Percentiles rank a stretch among this genome's conserved stretches.
phyloP scores from a whole-genome alignment of 208 protist species.

The Leishmania turanica region DNA sequence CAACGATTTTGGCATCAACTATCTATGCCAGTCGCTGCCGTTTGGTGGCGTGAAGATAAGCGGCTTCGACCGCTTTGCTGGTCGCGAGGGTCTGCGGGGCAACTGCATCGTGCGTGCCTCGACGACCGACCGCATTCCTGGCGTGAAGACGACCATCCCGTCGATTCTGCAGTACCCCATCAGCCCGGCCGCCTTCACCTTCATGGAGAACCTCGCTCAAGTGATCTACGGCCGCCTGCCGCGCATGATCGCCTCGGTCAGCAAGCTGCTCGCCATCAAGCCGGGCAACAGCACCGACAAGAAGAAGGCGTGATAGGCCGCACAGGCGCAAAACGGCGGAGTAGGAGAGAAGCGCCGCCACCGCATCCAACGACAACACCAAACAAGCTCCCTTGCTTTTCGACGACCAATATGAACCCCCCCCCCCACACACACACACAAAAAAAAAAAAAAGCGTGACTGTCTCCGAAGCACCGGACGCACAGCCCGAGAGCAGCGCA shows the following conservation, averaged over 20 bases:
- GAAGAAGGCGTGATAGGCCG: conserved; percentile 24
- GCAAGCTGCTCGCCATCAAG: conserved; percentile 65
- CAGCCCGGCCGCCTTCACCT: conserved; percentile 63
- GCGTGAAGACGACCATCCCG: conserved; percentile 85
- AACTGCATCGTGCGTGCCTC: conserved; percentile 89
- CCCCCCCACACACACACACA: too few relatives aligned
- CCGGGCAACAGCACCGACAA: conserved; percentile 26
- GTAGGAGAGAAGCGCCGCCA: not conserved
- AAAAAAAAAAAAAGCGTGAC: not conserved
- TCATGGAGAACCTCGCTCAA: conserved; percentile 77
- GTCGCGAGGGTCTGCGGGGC: conserved; percentile 93
- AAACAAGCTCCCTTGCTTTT: not conserved
- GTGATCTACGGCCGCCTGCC: conserved; percentile 76
- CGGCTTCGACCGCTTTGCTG: conserved; percentile 96
- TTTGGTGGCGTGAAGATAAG: conserved; percentile 96
- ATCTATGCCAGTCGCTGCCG: conserved; percentile 95
- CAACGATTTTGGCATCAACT: conserved; percentile 96
- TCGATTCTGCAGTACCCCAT: conserved; percentile 88
- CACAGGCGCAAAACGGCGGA: too few relatives aligned
- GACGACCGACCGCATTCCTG: conserved; percentile 83
- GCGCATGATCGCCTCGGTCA: conserved; percentile 47
- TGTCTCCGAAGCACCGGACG: not conserved
- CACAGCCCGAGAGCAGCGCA: conserved; percentile 1
- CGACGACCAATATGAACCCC: not conserved
- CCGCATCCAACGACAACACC: not conserved